Conservation (phyloP, 495 filamentous ascomycete species). For the Penicillium ochrochloron region DNA sequence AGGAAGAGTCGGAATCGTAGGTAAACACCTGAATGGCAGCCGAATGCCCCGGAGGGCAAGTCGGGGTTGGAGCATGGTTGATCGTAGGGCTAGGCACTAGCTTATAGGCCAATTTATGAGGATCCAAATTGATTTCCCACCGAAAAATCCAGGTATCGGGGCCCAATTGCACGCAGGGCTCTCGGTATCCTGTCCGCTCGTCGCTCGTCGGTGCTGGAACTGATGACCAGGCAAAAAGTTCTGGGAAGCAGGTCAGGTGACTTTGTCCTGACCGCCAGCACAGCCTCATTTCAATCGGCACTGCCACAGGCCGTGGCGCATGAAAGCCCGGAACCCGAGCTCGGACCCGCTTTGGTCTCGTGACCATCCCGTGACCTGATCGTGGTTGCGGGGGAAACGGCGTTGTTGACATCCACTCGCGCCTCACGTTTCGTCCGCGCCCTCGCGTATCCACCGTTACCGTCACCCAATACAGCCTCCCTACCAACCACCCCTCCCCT, state of each 20-base stretch:
- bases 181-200: constrained; percentile 1
- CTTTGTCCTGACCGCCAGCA: neutral
- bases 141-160: neutral
- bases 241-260: constrained; percentile 23
- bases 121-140: neutral
- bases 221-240: constrained; percentile 29
- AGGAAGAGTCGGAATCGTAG: constrained; percentile 31
- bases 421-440: constrained; percentile 30
- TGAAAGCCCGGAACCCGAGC: neutral
- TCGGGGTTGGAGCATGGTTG: constrained; percentile 68
- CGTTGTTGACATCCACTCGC: constrained; percentile 25
- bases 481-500: constrained; percentile 25
- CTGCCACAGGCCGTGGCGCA: constrained; percentile 3
- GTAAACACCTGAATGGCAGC: constrained; percentile 52
- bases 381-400: constrained; percentile 26
- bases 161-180: constrained; percentile 9
- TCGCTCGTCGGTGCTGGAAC: neutral
- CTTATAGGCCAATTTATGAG: constrained; percentile 10
- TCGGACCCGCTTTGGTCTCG: neutral
- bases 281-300: neutral
- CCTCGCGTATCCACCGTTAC: constrained; percentile 33
- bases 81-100: constrained; percentile 10
- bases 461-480: constrained; percentile 20
- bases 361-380: neutral
- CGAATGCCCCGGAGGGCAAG: constrained; percentile 56